Percentiles rank a stretch among this genome's conserved stretches.
Conservation (phyloP, 2,329 filamentous ascomycete species). For the Trichoderma hamatum region DNA sequence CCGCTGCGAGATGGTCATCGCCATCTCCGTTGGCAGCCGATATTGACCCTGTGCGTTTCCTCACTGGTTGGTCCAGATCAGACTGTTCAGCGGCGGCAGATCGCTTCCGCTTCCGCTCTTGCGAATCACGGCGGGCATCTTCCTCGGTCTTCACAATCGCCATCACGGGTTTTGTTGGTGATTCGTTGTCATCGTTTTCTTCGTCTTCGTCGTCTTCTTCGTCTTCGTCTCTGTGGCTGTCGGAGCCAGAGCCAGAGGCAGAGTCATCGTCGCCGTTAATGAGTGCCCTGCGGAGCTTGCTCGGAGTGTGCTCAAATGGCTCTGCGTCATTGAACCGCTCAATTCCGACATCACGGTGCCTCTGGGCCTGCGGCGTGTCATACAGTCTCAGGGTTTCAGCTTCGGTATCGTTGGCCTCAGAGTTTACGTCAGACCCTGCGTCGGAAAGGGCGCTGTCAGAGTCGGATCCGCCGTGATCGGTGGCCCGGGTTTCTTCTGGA, state of each 20-base stretch:
- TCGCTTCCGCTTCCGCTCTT: constrained; percentile 55
- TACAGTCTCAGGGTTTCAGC: constrained; percentile 94
- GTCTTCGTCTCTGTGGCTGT: constrained; percentile 41
- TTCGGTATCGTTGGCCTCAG: constrained; percentile 68
- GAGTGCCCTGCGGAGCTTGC: constrained; percentile 67
- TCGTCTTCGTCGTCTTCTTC: constrained; percentile 43
- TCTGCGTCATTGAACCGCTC: constrained; percentile 57
- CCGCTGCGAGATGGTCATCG: constrained; percentile 37
- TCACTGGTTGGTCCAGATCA: constrained; percentile 52
- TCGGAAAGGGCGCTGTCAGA: constrained; percentile 62
- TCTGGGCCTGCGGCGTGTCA: constrained; percentile 74
- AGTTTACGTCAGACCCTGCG: constrained; percentile 46
- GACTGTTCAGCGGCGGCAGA: constrained; percentile 49
- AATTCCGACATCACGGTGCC: constrained; percentile 64
- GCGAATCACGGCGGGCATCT: constrained; percentile 39
- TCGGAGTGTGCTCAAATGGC: constrained; percentile 69
- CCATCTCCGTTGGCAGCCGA: constrained; percentile 45
- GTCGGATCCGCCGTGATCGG: constrained; percentile 43
- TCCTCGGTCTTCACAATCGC: constrained; percentile 39
- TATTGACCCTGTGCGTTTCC: constrained; percentile 59
- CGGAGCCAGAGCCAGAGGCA: constrained; percentile 44
- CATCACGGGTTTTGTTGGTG: constrained; percentile 38
- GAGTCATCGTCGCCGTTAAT: constrained; percentile 46
- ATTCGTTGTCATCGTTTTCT: constrained; percentile 43
- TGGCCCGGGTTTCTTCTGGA: constrained; percentile 34